Percentiles rank a stretch among this genome's conserved stretches.
These are phyloP conservation scores for Phyllosticta paracitricarpa DNA, from an alignment of 2,329 filamentous ascomycete species.

Conservation along the genomic window DNA sequence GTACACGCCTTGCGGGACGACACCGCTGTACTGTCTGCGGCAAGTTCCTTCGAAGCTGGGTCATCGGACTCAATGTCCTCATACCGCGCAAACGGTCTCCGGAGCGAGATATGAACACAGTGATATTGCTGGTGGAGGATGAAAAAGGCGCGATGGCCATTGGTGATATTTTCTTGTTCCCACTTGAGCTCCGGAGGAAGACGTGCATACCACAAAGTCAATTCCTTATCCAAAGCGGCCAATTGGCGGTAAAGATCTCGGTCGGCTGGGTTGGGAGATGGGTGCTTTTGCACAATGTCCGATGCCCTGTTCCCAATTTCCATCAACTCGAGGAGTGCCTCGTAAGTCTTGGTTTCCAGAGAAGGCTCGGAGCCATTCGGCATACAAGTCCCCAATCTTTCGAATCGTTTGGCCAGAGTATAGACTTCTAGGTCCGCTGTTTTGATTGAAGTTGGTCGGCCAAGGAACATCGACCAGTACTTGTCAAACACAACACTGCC, in stretches of 20 bases:
- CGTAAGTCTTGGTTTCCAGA: slow-evolving; percentile 36
- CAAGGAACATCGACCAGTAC: slow-evolving; percentile 46
- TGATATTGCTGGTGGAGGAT: slow-evolving; percentile 48
- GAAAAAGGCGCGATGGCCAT: slow-evolving; percentile 37
- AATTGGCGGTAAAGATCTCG: slow-evolving; percentile 42
- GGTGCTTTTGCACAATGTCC: slow-evolving; percentile 25
- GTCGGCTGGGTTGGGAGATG: slow-evolving; percentile 26
- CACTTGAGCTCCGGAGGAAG: slow-evolving; percentile 37
- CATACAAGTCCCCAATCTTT: slow-evolving; percentile 31
- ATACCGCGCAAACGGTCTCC: slow-evolving; percentile 45
- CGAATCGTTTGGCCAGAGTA: slow-evolving; percentile 37
- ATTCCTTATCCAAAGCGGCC: slow-evolving; percentile 42
- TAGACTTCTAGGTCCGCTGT: slow-evolving; percentile 42
- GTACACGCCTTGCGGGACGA: slow-evolving; percentile 45
- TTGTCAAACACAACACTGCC: slow-evolving; percentile 13
- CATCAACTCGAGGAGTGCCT: slow-evolving; percentile 46
- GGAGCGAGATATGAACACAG: slow-evolving; percentile 42
- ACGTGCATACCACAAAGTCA: slow-evolving; percentile 45
- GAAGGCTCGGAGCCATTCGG: slow-evolving; percentile 25
- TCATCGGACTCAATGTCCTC: slow-evolving; percentile 29
- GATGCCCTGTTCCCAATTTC: slow-evolving; percentile 38
- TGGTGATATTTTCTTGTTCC: slow-evolving; percentile 26
- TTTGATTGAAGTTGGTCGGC: slow-evolving; percentile 45
- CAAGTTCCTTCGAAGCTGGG: slow-evolving; percentile 20
- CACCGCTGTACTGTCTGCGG: slow-evolving; percentile 35